Evolutionary conservation across 177 flowering plant species (phyloP).

Genomic region (Vitis hybrid): DNA sequence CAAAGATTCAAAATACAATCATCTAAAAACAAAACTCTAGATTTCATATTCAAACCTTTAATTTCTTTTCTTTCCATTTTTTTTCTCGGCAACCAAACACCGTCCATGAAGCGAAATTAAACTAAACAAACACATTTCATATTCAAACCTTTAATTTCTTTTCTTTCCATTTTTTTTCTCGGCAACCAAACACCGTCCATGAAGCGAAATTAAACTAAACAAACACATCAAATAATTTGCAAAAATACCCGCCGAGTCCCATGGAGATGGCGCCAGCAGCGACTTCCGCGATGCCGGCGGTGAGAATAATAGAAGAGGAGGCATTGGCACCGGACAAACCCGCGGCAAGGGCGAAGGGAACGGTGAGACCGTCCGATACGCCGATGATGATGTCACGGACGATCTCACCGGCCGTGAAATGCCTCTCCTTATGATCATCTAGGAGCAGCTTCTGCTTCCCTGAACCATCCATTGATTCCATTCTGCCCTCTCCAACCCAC

Average conservation of each 20-base stretch:
- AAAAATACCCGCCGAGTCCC: constrained; percentile 59
- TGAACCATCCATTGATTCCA: background rate
- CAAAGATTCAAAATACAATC: too few species aligned
- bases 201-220: background rate
- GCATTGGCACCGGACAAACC: constrained; percentile 76
- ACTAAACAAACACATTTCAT: background rate
- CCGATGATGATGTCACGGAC: constrained; percentile 84
- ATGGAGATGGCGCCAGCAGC: constrained; percentile 90
- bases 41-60: too few species aligned
- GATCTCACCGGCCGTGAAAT: constrained; percentile 72
- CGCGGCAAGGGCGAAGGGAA: constrained; percentile 37
- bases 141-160: background rate
- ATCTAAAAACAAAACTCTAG: too few species aligned
- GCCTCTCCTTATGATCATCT: constrained; percentile 60
- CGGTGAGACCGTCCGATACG: constrained; percentile 58
- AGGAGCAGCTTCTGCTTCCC: constrained; percentile 32
- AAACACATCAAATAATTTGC: too few species aligned
- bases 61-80: background rate
- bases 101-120: background rate
- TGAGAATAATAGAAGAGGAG: constrained; percentile 68
- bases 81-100: background rate
- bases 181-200: background rate
- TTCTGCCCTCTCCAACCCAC: too few species aligned
- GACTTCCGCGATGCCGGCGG: constrained; percentile 79
- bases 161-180: background rate